Evolutionary conservation across 1,284 basidiomycete species (phyloP), one percentile per base, ranked within the genome.

Genomic region (Inonotus obliquus): DNA sequence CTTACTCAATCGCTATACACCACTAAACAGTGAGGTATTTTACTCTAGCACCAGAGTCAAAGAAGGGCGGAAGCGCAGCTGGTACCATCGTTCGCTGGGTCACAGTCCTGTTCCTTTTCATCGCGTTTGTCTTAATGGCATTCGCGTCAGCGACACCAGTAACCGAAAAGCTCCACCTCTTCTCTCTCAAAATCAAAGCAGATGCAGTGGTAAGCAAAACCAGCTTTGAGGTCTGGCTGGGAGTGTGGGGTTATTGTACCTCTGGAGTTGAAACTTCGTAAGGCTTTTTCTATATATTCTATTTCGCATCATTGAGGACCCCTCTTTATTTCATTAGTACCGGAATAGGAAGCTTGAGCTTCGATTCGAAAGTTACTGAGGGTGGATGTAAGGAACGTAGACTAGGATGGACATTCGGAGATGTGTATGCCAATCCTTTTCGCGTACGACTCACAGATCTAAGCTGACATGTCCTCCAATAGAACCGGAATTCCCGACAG

Each of bases 181-280:
- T 57, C 39, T 62, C 55, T 9, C 27, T 62, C 32, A 54, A 62
- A 17, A 27, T 58, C n/a, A n/a, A 44, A 14, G 56, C 52, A 1
- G 38, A 41, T n/a, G 56, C 51, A 23, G 32, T 56, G n/a, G 54
- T 62, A 2, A 53, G 38, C 44, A 61, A 48, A 23, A 44, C 38
- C 27, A 56, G 25, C 19, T 44, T 39, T 32, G 32, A 38, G 6
- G 44, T 56, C 41, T 5, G 13, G 39, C 56, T 61, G 29, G 61
- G 61, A 4, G 56, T 58, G 9, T 62, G 61, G 61, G 61, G 61
- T 17, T 62, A 62, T 39, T 62, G 61, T 48, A 51, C 61, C 10
- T 19, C 54, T 29, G 61, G 55, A 11, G 48, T 54, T n/a, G 49
- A 54, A 19, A 58, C 51, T 29, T 49, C 54, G 61, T 62, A 53